Evolutionary conservation across 176 grass and related monocot species (phyloP), one percentile per base, ranked within the genome.

Genomic region (Aechmea fasciata): DNA sequence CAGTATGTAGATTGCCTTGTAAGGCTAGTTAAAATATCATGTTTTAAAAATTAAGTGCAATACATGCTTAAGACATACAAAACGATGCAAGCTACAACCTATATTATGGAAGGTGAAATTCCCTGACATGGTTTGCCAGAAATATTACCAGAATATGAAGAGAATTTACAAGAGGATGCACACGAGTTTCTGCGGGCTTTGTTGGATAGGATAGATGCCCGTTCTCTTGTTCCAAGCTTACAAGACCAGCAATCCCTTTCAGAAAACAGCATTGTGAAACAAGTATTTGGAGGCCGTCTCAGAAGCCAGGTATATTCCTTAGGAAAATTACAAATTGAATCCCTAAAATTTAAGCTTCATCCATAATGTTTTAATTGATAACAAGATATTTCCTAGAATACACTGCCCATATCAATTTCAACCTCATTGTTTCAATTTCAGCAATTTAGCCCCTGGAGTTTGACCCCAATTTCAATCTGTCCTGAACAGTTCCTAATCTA

Each of bases 181-280:
- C 93, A 97, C 74, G 89, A 97, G 71, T 97, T 89, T 67, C 73
- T 92, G 25, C 76, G 77, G 51, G 89, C 81, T 61, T 90, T 97
- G 72, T 66, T 97, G 54, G 81, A 97, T 83, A 92, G 74, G 61
- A 81, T 92, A 72, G 68, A 96, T 83, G 71, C 71, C 24, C 89
- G 83, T 68, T 87, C 83, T 51, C 23, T 78, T 81, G 75, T 77
- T 78, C 69, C 70, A 9, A 47, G 19, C 10, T 73, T 68, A 14
- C 75, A 82, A 22, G 79, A 69, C 68, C 78, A 86, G 2, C 49
- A 13, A 11, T 80, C 70, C 55, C 87, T 63, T 9, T 85, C 83
- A 67, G 81, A 90, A 69, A 76, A 92, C 61, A 89, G 93, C 78
- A 80, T 92, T 69, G 89, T 92, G 10, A 89, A 90, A 64, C 83